Evolutionary conservation across 2,329 filamentous ascomycete genomes (phyloP), one percentile per base, ranked within the genome.

Genomic region (Penicillium sp.): DNA sequence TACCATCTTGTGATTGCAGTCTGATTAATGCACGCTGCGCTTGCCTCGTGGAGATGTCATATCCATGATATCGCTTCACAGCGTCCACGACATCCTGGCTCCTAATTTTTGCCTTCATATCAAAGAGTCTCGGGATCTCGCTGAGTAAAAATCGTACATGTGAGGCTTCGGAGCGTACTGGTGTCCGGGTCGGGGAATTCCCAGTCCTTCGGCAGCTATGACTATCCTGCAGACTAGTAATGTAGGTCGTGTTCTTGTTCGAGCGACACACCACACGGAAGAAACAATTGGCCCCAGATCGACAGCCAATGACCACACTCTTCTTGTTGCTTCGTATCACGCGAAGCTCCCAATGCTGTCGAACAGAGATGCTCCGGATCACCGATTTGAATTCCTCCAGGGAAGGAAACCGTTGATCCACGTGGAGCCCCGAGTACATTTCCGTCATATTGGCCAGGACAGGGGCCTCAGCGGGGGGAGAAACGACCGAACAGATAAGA

Each of bases 261-360:
- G 71, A 68, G 47, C 73, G 73, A 58, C 73, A 74, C 51, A 75
- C 72, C 33, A 73, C 73, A 15, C 73, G 73, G 55, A 75, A 75
- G 52, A 64, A 71, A 59, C 73, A 75, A 65, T 69, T 73, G 58
- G 63, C 54, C 27, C 69, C 71, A 6, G 73, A 74, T 43, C 73
- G 70, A 60, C 73, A 75, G 29, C 72, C 71, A 50, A 75, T 67
- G n/a, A 75, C 71, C 48, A 75, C 73, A 43, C 71, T 74, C 50
- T 75, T 74, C 56, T 73, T 73, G 55, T 75, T 75, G 62, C 73
- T 75, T 45, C 73, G 68, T 47, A 70, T 66, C 35, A 75, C 73
- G 29, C 73, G 69, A 37, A 75, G 69, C 53, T 75, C 72, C 73
- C 73, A 75, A 53, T 74, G 71, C 42, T 75, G 73, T 20, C 70